Conservation (phyloP, 106 monocot genomes). For the Alisma plantagoaquatica region DNA sequence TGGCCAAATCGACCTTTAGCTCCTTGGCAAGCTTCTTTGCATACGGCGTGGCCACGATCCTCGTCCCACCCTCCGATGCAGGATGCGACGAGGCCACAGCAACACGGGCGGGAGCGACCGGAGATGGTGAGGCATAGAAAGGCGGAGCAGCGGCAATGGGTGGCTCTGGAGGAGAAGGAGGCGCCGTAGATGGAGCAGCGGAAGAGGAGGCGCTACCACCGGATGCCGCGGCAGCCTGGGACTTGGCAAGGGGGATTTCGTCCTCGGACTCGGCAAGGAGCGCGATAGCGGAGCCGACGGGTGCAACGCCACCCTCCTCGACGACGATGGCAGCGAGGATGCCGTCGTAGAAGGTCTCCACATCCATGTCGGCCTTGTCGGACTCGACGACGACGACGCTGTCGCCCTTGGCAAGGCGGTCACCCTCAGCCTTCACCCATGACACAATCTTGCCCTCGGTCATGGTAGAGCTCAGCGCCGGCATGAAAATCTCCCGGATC, state of each 20-base stretch:
- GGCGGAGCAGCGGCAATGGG: constrained; percentile 6
- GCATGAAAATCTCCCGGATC: constrained; percentile 99
- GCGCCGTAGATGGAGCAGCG: neutral
- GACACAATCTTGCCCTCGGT: constrained; percentile 98
- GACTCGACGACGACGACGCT: constrained; percentile 97
- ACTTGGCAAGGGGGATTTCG: constrained; percentile 21
- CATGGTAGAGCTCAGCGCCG: constrained; percentile 97
- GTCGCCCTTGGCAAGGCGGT: constrained; percentile 96
- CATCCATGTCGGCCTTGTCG: constrained; percentile 99
- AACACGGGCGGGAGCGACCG: neutral
- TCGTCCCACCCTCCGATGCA: constrained; percentile 34
- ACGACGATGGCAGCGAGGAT: constrained; percentile 74
- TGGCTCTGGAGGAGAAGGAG: neutral
- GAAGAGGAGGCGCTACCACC: neutral
- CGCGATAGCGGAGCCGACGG: constrained; percentile 27
- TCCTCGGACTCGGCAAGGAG: constrained; percentile 25
- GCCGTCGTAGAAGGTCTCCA: constrained; percentile 96
- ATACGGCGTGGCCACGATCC: constrained; percentile 81
- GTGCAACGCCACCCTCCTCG: constrained; percentile 25
- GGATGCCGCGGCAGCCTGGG: constrained; percentile 11
- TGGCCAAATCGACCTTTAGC: constrained; percentile 47
- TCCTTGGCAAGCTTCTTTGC: constrained; percentile 95
- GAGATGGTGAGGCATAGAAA: constrained; percentile 6
- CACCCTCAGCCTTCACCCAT: constrained; percentile 69
- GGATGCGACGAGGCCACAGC: constrained; percentile 22